These are phyloP conservation scores for Lasiosphaeris hirsuta DNA, from an alignment of 495 filamentous ascomycete species.

Conservation along the genomic window DNA sequence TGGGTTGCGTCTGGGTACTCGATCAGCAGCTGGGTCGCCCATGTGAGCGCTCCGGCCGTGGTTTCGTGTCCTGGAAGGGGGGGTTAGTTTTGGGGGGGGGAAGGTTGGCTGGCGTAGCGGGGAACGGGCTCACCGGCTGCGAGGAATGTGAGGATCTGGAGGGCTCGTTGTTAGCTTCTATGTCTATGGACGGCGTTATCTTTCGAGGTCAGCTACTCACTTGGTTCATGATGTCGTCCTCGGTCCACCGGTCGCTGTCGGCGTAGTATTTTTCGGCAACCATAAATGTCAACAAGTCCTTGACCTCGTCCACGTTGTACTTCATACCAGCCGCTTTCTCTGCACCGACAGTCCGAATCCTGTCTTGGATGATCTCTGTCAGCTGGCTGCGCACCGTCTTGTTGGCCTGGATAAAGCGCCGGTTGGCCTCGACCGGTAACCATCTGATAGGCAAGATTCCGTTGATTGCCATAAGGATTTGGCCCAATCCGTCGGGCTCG, in stretches of 20 bases:
- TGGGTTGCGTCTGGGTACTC: slow-evolving; percentile 19
- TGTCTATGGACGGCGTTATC: too few relatives aligned
- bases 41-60: slow-evolving; percentile 21
- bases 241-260: slow-evolving; percentile 11
- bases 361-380: slow-evolving; percentile 52
- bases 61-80: slow-evolving; percentile 25
- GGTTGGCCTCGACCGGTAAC: slow-evolving; percentile 27
- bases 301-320: background rate
- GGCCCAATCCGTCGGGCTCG: slow-evolving; percentile 21
- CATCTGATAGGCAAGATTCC: slow-evolving; percentile 25
- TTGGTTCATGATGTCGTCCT: slow-evolving; percentile 19
- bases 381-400: slow-evolving; percentile 22
- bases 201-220: too few relatives aligned
- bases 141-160: slow-evolving; percentile 6
- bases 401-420: slow-evolving; percentile 17
- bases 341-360: slow-evolving; percentile 4
- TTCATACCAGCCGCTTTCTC: background rate
- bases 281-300: slow-evolving; percentile 24
- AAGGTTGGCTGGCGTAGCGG: too few relatives aligned
- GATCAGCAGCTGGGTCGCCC: slow-evolving; percentile 20
- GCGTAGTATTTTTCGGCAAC: slow-evolving; percentile 15
- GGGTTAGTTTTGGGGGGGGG: background rate
- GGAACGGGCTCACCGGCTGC: background rate
- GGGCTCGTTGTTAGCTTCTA: too few relatives aligned
- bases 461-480: slow-evolving; percentile 28